phyloP scores from a whole-genome alignment of 768 basidiomycete genomes.

The Leccinellum albellum region DNA sequence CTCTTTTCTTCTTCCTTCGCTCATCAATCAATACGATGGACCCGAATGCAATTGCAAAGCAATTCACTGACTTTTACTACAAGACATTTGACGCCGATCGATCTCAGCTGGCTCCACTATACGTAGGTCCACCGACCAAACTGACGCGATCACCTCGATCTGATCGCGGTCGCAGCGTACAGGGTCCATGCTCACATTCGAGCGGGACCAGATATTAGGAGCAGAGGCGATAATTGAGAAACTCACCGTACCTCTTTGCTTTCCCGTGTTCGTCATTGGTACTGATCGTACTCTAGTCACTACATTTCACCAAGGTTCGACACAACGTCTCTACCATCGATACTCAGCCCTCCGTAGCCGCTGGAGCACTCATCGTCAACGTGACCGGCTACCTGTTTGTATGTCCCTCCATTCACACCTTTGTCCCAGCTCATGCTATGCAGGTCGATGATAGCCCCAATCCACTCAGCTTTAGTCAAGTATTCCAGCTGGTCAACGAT shows the following conservation, averaged over 20 bases:
- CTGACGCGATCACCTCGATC: conserved; percentile 26
- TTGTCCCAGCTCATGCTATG: conserved; percentile 3
- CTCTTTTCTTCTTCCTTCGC: conserved; percentile 6
- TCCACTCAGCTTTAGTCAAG: conserved; percentile 87
- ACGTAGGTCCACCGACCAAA: conserved; percentile 52
- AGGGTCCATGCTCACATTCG: conserved; percentile 83
- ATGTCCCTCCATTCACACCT: conserved; percentile 21
- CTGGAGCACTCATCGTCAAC: conserved; percentile 62
- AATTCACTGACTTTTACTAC: conserved; percentile 86
- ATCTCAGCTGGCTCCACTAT: conserved; percentile 54
- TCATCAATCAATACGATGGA: conserved; percentile 56
- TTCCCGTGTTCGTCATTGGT: neutral
- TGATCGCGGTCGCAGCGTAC: conserved; percentile 51
- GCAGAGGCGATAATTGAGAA: conserved; percentile 59
- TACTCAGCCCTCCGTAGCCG: conserved; percentile 75
- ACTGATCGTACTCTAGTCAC: conserved; percentile 38
- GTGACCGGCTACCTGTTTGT: conserved; percentile 87
- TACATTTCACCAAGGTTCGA: conserved; percentile 78
- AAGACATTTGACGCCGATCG: conserved; percentile 67
- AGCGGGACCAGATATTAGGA: conserved; percentile 60
- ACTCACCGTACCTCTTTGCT: conserved; percentile 49
- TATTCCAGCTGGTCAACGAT: conserved; percentile 87
- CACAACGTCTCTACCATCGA: conserved; percentile 84
- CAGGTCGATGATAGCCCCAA: conserved; percentile 80
- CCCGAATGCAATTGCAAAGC: conserved; percentile 66